Base-by-base conservation (phyloP, 768 basidiomycete genomes). In the Phanerochaete carnosa region DNA sequence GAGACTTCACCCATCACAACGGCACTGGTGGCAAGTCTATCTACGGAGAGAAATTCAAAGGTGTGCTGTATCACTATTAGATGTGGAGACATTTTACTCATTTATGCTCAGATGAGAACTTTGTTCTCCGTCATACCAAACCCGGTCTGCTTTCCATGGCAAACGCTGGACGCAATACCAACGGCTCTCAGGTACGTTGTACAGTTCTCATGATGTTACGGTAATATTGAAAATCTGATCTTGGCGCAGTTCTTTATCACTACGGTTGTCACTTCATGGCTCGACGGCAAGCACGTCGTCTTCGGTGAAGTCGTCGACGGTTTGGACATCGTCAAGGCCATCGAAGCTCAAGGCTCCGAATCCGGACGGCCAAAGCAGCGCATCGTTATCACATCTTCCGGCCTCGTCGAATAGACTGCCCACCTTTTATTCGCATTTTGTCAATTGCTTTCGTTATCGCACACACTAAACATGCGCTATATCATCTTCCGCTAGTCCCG, bases 231-330 rank as follows among this genome's bases (percentile, higher is more conserved):
- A 25, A 23, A 11, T 55, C 12, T 53, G n/a, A 7, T 12, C n/a
- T 4, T 35, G 7, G 6, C 26, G 19, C 89, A 94, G 73, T 95
- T 95, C 83, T 95, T 96, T 81, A 86, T 95, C 78, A 93, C 90
- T 64, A 95, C 92, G 43, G 87, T 86, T 58, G 74, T 76, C 33
- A 90, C 90, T 2, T 75, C 78, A 37, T 93, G 90, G 91, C 84
- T 95, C 61, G 90, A 95, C 71, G 88, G 87, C 59, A 82, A 80
- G 59, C 88, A 94, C 74, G 89, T 93, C 74, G 93, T 95, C 51
- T 95, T 96, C 68, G 94, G 76, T 39, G 76, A 78, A 65, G 75
- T 77, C 32, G 66, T 70, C 30, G 68, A 75, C 37, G 76, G 76
- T 22, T 63, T 76, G 68, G 72, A 74, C 43, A 61, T 78, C 25